phyloP scores from a whole-genome alignment of 2,329 filamentous ascomycete species.

The Aspergillus felis region DNA sequence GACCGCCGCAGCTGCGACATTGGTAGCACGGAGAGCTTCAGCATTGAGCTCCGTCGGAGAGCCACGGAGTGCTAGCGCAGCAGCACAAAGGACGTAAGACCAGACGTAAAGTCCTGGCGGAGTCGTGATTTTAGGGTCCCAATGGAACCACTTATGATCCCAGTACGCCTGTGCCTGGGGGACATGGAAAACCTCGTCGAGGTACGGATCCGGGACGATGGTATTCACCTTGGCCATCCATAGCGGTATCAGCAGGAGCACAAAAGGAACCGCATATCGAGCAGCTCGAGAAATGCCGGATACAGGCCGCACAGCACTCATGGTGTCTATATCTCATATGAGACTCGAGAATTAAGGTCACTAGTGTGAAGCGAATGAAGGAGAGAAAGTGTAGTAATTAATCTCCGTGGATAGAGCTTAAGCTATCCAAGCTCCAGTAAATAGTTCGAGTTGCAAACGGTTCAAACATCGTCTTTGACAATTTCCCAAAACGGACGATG shows the following conservation, averaged over 20 bases:
- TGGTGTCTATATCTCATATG: slow-evolving; percentile 14
- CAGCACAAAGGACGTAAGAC: slow-evolving; percentile 45
- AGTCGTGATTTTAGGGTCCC: slow-evolving; percentile 97
- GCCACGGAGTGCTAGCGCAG: slow-evolving; percentile 18
- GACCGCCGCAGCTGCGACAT: slow-evolving; percentile 33
- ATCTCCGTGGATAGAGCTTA: not conserved
- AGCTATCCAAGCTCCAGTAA: not conserved
- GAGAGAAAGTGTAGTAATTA: slow-evolving; percentile 1
- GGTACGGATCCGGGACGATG: slow-evolving; percentile 55
- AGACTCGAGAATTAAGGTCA: not conserved
- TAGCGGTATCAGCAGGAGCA: slow-evolving; percentile 29
- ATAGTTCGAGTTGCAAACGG: slow-evolving; percentile 25
- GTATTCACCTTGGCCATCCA: slow-evolving; percentile 47
- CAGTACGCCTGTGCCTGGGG: slow-evolving; percentile 90
- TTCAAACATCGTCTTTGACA: slow-evolving; percentile 25
- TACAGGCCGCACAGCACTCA: slow-evolving; percentile 27
- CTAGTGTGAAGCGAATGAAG: not conserved
- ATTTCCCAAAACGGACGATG: not conserved
- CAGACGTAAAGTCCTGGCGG: slow-evolving; percentile 73
- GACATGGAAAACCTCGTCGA: slow-evolving; percentile 61
- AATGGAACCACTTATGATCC: slow-evolving; percentile 65
- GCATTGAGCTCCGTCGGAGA: slow-evolving; percentile 32
- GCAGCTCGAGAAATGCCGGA: slow-evolving; percentile 33
- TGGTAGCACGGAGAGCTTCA: slow-evolving; percentile 35
- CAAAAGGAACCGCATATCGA: slow-evolving; percentile 35